Percentiles rank a stretch among this genome's conserved stretches.
These are phyloP conservation scores for Hippophae rhamnoides DNA, from an alignment of 306 rosid species.

Conservation along the genomic window DNA sequence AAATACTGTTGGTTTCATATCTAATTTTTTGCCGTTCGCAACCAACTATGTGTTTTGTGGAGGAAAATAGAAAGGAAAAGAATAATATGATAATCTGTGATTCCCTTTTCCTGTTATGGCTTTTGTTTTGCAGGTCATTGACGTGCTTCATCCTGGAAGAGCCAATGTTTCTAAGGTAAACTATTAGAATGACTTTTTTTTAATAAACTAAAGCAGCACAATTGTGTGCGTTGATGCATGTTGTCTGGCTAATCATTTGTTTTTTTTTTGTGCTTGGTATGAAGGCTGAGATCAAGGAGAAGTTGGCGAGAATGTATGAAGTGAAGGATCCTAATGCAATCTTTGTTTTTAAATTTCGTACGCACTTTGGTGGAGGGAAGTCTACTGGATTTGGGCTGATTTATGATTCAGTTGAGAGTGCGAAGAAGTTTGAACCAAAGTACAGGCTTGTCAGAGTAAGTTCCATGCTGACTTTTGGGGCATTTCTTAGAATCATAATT, in stretches of 20 bases:
- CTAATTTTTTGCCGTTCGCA: too few species aligned
- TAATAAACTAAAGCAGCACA: too few species aligned
- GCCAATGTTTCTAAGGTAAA: slow-evolving; percentile 70
- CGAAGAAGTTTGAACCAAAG: slow-evolving; percentile 79
- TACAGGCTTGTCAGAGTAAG: slow-evolving; percentile 82
- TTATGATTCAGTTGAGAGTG: slow-evolving; percentile 16
- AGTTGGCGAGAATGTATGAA: slow-evolving; percentile 48
- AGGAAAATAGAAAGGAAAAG: too few species aligned
- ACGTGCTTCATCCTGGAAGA: slow-evolving; percentile 76
- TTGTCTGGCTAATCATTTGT: not conserved
- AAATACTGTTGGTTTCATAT: too few species aligned
- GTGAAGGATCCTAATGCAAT: slow-evolving; percentile 65
- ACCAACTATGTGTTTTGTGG: too few species aligned
- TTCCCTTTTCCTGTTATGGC: not conserved
- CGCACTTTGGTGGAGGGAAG: slow-evolving; percentile 84
- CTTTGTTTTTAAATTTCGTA: slow-evolving; percentile 69
- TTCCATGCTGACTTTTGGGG: not conserved
- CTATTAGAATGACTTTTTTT: too few species aligned
- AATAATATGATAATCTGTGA: too few species aligned
- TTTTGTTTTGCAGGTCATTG: slow-evolving; percentile 37
- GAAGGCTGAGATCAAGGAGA: slow-evolving; percentile 79
- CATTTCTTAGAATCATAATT: not conserved
- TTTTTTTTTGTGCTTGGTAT: not conserved
- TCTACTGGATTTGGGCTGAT: slow-evolving; percentile 83
- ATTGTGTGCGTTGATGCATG: not conserved